phyloP scores from a whole-genome alignment of 257 asterid species.

The Scutellaria baicalensis region DNA sequence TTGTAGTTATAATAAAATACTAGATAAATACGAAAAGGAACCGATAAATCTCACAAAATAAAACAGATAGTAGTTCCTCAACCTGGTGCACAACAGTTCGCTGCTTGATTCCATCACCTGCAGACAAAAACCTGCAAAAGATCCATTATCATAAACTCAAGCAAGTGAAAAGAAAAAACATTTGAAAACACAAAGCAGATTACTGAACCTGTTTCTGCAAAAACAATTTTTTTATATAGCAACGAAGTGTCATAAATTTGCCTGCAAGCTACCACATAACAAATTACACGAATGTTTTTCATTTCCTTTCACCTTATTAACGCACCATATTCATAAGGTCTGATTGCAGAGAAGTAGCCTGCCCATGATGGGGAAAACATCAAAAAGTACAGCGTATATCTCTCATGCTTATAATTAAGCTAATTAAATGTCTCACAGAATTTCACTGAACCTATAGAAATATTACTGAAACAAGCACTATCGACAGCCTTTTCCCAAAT shows the following conservation, averaged over 20 bases:
- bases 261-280: neutral
- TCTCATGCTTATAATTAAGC: neutral
- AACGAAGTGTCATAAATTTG: neutral
- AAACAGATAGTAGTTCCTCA: slow-evolving; percentile 9
- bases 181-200: neutral
- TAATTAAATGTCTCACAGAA: neutral
- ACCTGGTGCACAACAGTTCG: slow-evolving; percentile 68
- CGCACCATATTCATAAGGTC: neutral
- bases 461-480: neutral
- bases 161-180: neutral
- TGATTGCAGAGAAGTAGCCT: neutral
- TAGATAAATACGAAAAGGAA: neutral
- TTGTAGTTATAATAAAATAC: neutral
- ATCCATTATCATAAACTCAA: neutral
- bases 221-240: neutral
- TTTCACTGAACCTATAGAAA: neutral
- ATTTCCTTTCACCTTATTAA: neutral
- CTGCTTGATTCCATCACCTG: slow-evolving; percentile 76
- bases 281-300: neutral
- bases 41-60: neutral
- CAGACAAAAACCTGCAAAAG: slow-evolving; percentile 65
- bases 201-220: neutral
- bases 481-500: neutral
- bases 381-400: neutral
- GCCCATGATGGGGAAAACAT: neutral